These are phyloP conservation scores for Sarocladium oryzae DNA, from an alignment of 2,329 filamentous ascomycete genomes.

Conservation along the genomic window DNA sequence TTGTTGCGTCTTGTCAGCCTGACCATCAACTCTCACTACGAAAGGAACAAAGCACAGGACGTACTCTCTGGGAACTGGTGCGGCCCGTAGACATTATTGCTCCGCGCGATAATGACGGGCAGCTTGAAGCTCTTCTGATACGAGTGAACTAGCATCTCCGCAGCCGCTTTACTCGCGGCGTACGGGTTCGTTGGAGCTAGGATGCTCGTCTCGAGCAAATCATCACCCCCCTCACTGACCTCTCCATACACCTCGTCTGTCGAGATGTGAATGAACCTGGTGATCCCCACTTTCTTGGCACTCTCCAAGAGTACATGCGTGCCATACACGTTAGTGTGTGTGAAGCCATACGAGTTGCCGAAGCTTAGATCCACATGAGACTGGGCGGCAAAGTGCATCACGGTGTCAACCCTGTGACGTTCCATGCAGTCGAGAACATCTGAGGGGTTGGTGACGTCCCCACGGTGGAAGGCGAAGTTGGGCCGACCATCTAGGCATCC, in stretches of 20 bases:
- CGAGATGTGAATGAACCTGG: slow-evolving; percentile 73
- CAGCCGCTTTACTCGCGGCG: slow-evolving; percentile 72
- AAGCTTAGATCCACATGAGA: slow-evolving; percentile 80
- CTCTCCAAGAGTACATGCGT: slow-evolving; percentile 79
- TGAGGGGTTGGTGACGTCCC: slow-evolving; percentile 65
- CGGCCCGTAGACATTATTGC: slow-evolving; percentile 81
- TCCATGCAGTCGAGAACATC: slow-evolving; percentile 67
- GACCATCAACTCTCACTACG: neutral
- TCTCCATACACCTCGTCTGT: slow-evolving; percentile 86
- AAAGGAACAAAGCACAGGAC: slow-evolving; percentile 21
- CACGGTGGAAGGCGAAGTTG: slow-evolving; percentile 76
- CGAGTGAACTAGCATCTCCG: slow-evolving; percentile 82
- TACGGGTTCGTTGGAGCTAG: slow-evolving; percentile 78
- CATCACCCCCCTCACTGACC: slow-evolving; percentile 64
- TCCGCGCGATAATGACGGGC: slow-evolving; percentile 70
- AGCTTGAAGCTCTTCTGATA: slow-evolving; percentile 79
- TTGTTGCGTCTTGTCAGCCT: neutral
- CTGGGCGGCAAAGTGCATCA: slow-evolving; percentile 82
- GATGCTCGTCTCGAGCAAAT: slow-evolving; percentile 66
- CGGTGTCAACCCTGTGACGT: slow-evolving; percentile 66
- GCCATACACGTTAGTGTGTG: slow-evolving; percentile 73
- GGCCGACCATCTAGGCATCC: slow-evolving; percentile 56
- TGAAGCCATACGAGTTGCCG: slow-evolving; percentile 76
- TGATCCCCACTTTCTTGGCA: slow-evolving; percentile 63
- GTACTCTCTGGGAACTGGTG: slow-evolving; percentile 79